These are phyloP conservation scores for Alternaria longipes DNA, from an alignment of 2,329 filamentous ascomycete species.

Conservation along the genomic window DNA sequence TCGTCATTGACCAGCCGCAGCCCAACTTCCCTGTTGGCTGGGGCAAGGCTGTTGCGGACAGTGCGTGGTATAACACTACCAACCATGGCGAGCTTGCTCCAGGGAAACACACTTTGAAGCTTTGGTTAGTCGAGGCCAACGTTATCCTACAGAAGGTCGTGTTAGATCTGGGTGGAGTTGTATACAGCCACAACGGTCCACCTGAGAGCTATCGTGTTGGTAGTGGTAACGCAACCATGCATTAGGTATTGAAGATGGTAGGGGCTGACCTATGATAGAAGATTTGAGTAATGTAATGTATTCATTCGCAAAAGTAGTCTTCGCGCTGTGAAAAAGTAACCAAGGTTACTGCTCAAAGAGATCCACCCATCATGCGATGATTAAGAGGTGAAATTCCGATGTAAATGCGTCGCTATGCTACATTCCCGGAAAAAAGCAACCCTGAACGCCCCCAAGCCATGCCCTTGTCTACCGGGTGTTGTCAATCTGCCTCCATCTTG, in stretches of 20 bases:
- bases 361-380: neutral
- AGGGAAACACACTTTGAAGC: slow-evolving; percentile 55
- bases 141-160: slow-evolving; percentile 51
- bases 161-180: slow-evolving; percentile 48
- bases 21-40: slow-evolving; percentile 59
- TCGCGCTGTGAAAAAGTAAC: neutral
- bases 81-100: slow-evolving; percentile 43
- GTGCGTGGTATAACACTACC: slow-evolving; percentile 60
- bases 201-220: slow-evolving; percentile 51
- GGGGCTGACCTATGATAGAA: neutral
- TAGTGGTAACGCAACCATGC: slow-evolving; percentile 18
- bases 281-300: neutral
- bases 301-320: neutral
- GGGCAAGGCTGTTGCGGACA: slow-evolving; percentile 60
- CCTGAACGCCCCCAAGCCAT: neutral
- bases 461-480: neutral
- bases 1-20: slow-evolving; percentile 54
- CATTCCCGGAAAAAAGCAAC: neutral
- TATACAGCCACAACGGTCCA: slow-evolving; percentile 47
- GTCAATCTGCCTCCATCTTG: neutral
- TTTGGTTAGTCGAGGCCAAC: slow-evolving; percentile 59
- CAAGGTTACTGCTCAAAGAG: neutral
- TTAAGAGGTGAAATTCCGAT: neutral
- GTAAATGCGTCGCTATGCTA: neutral
- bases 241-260: neutral